phyloP scores from a whole-genome alignment of 352 stramenopile species.

The Globisporangium perplexum region DNA sequence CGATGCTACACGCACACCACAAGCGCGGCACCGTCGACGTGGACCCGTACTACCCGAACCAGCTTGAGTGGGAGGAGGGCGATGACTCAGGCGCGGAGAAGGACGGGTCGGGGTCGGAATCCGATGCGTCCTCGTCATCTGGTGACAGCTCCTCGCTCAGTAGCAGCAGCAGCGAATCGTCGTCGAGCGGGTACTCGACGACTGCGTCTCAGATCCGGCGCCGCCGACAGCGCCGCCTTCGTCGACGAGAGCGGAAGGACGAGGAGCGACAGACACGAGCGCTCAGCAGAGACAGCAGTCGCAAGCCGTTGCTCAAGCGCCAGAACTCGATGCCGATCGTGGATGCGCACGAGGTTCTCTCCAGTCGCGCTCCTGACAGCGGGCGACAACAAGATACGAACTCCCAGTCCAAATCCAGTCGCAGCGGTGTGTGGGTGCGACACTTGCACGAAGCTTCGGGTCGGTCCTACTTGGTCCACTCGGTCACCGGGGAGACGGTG shows the following conservation, averaged over 20 bases:
- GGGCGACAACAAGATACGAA: not conserved
- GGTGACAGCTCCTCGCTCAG: slow-evolving; percentile 6
- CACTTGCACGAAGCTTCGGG: slow-evolving; percentile 48
- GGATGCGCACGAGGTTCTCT: slow-evolving; percentile 18
- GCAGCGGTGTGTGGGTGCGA: slow-evolving; percentile 46
- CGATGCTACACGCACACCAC: slow-evolving; percentile 45
- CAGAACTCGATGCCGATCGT: slow-evolving; percentile 12
- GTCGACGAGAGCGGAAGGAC: not conserved
- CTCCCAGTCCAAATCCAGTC: not conserved
- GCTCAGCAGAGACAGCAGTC: not conserved
- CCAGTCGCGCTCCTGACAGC: not conserved
- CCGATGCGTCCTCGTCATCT: slow-evolving; percentile 10
- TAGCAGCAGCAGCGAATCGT: slow-evolving; percentile 8
- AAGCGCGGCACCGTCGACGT: slow-evolving; percentile 48
- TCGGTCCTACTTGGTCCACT: slow-evolving; percentile 63
- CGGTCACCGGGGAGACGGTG: slow-evolving; percentile 53
- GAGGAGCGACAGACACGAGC: not conserved
- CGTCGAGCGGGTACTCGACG: slow-evolving; percentile 13
- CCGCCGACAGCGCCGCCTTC: not conserved
- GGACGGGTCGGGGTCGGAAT: slow-evolving; percentile 2
- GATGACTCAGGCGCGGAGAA: slow-evolving; percentile 19
- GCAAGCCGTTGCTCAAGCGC: slow-evolving; percentile 2
- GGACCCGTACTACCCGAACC: slow-evolving; percentile 57
- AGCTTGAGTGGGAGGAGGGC: slow-evolving; percentile 62
- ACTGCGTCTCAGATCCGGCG: slow-evolving; percentile 9